These are phyloP conservation scores for Aspergillus fructus DNA, from an alignment of 2,329 filamentous ascomycete genomes.

Conservation along the genomic window DNA sequence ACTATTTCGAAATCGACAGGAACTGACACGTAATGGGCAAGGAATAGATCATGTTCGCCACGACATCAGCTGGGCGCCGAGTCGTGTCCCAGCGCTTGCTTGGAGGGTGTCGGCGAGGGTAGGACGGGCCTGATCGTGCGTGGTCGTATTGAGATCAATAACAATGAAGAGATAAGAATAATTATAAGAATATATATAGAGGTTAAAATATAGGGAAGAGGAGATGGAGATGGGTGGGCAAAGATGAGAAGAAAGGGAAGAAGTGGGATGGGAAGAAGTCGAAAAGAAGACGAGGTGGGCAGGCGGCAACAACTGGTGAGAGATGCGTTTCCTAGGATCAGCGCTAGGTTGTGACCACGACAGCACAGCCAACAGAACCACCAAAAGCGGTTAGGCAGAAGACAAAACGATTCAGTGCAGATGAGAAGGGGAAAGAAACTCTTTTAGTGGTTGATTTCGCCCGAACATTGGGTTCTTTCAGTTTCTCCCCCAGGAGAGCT, in stretches of 20 bases:
- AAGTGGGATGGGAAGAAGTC: conserved; percentile 5
- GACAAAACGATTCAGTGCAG: neutral
- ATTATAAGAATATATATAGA: neutral
- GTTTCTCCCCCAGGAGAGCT: neutral
- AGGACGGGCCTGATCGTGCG: neutral
- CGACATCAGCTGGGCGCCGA: conserved; percentile 30
- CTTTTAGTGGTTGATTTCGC: neutral
- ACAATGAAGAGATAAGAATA: neutral
- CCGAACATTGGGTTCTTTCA: neutral
- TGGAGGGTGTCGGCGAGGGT: neutral
- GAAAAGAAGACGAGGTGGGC: neutral
- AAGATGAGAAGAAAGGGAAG: conserved; percentile 4
- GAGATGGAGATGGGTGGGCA: conserved; percentile 1
- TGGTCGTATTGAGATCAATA: neutral
- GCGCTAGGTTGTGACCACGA: conserved; percentile 8
- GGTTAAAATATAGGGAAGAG: neutral
- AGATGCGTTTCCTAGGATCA: conserved; percentile 5
- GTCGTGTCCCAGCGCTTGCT: conserved; percentile 32
- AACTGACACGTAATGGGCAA: conserved; percentile 7
- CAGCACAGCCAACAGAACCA: neutral
- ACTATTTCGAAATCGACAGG: conserved; percentile 7
- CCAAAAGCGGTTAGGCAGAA: neutral
- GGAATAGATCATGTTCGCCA: conserved; percentile 31
- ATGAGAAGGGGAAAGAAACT: neutral
- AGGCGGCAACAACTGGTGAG: conserved; percentile 9